Evolutionary conservation across 148 eudicot genomes (phyloP), one percentile per base, ranked within the genome.

Genomic region (Persicaria maculosa): DNA sequence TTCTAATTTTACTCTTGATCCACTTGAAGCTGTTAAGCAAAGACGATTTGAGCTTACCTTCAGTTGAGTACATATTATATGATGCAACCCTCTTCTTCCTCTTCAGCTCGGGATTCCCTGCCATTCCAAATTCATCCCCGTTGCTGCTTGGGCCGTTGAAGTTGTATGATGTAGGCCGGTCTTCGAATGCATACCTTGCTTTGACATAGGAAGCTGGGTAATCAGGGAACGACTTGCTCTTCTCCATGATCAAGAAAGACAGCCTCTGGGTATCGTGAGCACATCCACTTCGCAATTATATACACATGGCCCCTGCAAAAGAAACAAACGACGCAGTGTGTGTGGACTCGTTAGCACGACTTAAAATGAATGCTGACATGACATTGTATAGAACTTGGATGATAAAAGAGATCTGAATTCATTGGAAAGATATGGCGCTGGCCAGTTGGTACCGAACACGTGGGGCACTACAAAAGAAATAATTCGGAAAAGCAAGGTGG

Each of bases 1-100:
- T 85, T 0, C 74, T 72, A 65, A 94, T 85, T 79, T 92, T 94
- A 82, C 81, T 87, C 91, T 94, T 94, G 88, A 94, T 84, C 98
- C 97, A 90, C 87, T 92, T 90, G 79, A 90, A 84, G 84, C 98
- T 89, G 85, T 87, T 91, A 65, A 84, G 74, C 10, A 91, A 64
- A 4, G 93, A 88, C 4, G 90, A 88, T 74, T 94, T 92, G 80
- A 94, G 81, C 90, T 88, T 94, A 79, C 93, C 97, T 88, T 94
- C 98, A 81, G 82, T 65, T 6, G 98, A 74, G 72, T 90, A 94
- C 91, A 87, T 87, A 59, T 94, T 90, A 72, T 94, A 94, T 5
- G 89, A 80, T 11, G 96, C 92, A 64, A 92, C 91, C 72, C 97
- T 87, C 81, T 88, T 94, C 88, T 85, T 90, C 83, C 97, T 92